Evolutionary conservation across 345 rosid species (phyloP).

Genomic region (Streptanthus diversifolius): DNA sequence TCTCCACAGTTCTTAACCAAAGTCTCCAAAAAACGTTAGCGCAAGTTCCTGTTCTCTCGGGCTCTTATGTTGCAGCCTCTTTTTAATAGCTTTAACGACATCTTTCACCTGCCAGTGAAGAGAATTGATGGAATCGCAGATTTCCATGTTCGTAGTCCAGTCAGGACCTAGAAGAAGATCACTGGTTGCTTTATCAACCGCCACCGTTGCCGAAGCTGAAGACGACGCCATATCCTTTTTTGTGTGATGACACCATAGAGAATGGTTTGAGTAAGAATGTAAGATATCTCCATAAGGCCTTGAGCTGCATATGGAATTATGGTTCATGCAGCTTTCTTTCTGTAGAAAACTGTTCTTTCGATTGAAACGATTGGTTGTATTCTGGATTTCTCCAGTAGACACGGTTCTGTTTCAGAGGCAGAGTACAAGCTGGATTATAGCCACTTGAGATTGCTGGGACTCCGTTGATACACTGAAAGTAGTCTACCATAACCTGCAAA

Average conservation of each 20-base stretch:
- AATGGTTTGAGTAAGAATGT: slow-evolving; percentile 60
- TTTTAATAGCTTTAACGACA: slow-evolving; percentile 86
- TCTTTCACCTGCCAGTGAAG: slow-evolving; percentile 83
- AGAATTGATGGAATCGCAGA: slow-evolving; percentile 83
- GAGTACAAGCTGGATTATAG: no score
- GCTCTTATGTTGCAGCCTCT: slow-evolving; percentile 80
- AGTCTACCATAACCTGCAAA: no score
- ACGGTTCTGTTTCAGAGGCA: no score
- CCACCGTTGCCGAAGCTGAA: slow-evolving; percentile 64
- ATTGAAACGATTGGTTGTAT: slow-evolving; percentile 84
- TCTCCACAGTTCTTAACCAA: slow-evolving; percentile 98
- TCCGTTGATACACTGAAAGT: no score
- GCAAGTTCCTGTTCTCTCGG: slow-evolving; percentile 80
- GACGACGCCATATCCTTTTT: slow-evolving; percentile 38
- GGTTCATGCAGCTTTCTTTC: slow-evolving; percentile 87
- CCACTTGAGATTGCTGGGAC: no score
- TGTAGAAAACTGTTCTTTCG: slow-evolving; percentile 81
- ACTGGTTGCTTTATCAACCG: slow-evolving; percentile 95
- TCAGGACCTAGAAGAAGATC: slow-evolving; percentile 82
- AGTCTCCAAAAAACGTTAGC: slow-evolving; percentile 95
- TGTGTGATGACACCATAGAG: slow-evolving; percentile 71
- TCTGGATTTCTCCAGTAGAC: no score
- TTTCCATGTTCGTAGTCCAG: slow-evolving; percentile 95
- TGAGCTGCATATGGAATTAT: slow-evolving; percentile 69
- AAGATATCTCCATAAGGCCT: slow-evolving; percentile 88